A percentile compares a stretch with the other conserved stretches of the same genome.
Evolutionary conservation across 768 basidiomycete species (phyloP).

Genomic region (Rubroboletus pulcherrimus): DNA sequence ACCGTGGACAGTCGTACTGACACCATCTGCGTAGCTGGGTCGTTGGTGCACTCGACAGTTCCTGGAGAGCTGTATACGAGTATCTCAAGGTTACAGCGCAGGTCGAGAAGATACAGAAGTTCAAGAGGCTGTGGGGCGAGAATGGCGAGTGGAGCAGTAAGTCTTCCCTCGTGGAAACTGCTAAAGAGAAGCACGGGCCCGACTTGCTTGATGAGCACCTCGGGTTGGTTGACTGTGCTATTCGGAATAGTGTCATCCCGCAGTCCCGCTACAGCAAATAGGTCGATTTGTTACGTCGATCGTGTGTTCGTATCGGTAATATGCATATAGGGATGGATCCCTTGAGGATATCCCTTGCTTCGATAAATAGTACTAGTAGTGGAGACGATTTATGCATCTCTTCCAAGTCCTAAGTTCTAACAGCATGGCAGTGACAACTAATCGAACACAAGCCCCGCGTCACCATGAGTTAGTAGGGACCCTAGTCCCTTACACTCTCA

Average conservation of each 20-base stretch:
- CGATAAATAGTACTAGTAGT: background rate
- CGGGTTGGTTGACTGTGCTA: background rate
- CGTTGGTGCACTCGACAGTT: constrained; percentile 36
- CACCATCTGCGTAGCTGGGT: constrained; percentile 29
- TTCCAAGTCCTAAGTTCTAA: background rate
- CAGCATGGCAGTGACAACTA: background rate
- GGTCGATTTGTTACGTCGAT: background rate
- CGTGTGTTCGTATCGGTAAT: background rate
- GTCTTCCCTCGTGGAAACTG: background rate
- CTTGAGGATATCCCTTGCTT: background rate
- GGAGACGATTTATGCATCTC: background rate
- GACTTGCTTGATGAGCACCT: constrained; percentile 4
- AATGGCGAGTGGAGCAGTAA: constrained; percentile 26
- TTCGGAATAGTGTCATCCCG: background rate
- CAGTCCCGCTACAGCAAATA: background rate
- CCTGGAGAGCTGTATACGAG: constrained; percentile 32
- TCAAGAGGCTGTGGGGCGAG: constrained; percentile 27
- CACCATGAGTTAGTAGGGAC: background rate
- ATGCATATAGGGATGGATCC: background rate
- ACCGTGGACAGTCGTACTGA: background rate
- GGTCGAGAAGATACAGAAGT: constrained; percentile 6
- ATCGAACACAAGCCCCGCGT: no score
- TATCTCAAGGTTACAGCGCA: constrained; percentile 18
- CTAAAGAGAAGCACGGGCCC: background rate
- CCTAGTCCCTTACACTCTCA: background rate